Evolutionary conservation across 2,329 filamentous ascomycete genomes (phyloP), one percentile per base, ranked within the genome.

Genomic region (Myriosclerotinia curreyana): DNA sequence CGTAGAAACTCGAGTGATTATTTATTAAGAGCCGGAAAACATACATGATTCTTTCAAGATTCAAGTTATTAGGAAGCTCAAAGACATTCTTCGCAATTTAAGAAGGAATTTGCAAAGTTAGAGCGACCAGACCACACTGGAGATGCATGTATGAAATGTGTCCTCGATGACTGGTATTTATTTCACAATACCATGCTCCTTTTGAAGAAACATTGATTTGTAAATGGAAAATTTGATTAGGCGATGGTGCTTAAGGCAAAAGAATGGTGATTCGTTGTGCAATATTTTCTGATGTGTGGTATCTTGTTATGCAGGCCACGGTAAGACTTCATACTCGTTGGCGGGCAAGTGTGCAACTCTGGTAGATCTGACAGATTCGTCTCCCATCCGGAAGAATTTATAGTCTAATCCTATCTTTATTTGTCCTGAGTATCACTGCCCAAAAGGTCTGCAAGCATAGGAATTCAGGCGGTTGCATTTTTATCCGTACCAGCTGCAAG

Each of bases 331-430:
- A 65, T 1, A 75, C 75, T 28, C 48, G 25, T 7, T 31, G 25
- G 40, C 69, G 63, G 31, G 68, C 63, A 28, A 28, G 73, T 36
- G 80, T 77, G 83, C 80, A 6, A 83, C 67, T 51, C 77, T 79
- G 71, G 77, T 79, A 1, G 74, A 72, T 17, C 63, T 55, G 0
- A 76, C 64, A 0, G 74, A 75, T 56, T 75, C 74, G 9, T 75
- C 76, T 20, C 74, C 74, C 0, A 76, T 66, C 6, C 65, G 66
- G 65, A 77, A 76, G 71, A 79, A 79, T 65, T 74, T 77, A 52
- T 76, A 74, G 46, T 69, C 52, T 22, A 52, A 31, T 28, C 65
- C 65, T 48, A 12, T 48, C 20, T 22, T 48, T 48, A 6, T 48
- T 12, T 48, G 22, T 48, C 22, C 5, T 22, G 3, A 48, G 46